These are phyloP conservation scores for Nothophytophthora sp. DNA, from an alignment of 352 stramenopile species.

Conservation along the genomic window DNA sequence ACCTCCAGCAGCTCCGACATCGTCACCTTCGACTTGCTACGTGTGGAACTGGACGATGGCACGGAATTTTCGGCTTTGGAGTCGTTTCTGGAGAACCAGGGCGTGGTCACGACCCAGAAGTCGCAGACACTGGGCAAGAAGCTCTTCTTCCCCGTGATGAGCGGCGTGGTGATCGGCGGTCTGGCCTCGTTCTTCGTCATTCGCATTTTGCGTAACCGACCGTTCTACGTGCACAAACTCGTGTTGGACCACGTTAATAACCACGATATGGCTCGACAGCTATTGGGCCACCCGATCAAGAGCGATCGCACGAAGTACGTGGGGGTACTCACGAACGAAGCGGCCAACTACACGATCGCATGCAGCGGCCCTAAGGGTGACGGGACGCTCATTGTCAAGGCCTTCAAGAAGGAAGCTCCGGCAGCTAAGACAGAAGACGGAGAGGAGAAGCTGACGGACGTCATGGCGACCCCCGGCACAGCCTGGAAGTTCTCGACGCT, in stretches of 20 bases:
- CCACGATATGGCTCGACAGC: conserved; percentile 50
- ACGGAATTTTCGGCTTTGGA: conserved; percentile 61
- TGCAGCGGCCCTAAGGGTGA: conserved; percentile 67
- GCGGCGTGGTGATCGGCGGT: conserved; percentile 64
- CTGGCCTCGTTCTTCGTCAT: conserved; percentile 73
- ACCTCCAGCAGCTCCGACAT: conserved; percentile 25
- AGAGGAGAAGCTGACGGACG: conserved; percentile 12
- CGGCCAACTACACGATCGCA: conserved; percentile 71
- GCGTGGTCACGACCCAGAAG: conserved; percentile 56
- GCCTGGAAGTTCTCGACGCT: conserved; percentile 81
- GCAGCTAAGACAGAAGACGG: conserved; percentile 6
- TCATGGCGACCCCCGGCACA: conserved; percentile 65
- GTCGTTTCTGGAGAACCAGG: conserved; percentile 55
- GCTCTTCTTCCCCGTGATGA: conserved; percentile 61
- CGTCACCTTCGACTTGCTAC: conserved; percentile 54
- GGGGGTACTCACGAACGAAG: conserved; percentile 53
- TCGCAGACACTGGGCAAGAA: conserved; percentile 70
- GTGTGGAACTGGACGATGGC: conserved; percentile 47
- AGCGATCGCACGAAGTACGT: conserved; percentile 73
- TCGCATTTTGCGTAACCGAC: conserved; percentile 72
- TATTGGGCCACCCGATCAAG: conserved; percentile 72
- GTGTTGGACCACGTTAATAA: conserved; percentile 80
- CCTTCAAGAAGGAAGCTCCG: conserved; percentile 54
- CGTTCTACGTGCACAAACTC: conserved; percentile 83
- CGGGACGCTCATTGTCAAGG: conserved; percentile 75